Evolutionary conservation across 2,329 filamentous ascomycete genomes (phyloP).

Genomic region (Aspergillus floridensis): DNA sequence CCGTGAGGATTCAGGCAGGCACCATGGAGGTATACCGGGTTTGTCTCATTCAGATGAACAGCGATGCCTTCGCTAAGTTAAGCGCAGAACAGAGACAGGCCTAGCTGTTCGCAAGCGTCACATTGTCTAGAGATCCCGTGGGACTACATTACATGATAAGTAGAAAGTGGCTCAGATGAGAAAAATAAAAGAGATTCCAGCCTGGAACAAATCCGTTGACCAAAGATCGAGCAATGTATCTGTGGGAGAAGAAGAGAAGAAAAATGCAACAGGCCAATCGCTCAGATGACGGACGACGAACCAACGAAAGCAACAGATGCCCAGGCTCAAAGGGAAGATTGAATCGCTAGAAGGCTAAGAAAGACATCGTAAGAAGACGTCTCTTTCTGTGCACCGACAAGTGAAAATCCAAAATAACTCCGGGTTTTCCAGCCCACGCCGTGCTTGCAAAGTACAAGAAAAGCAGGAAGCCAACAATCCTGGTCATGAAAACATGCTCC

Average conservation of each 20-base stretch:
- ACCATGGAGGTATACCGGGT: too few species aligned
- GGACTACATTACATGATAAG: background rate
- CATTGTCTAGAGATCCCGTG: background rate
- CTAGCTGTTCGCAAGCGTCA: background rate
- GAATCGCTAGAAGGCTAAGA: background rate
- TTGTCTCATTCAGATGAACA: too few species aligned
- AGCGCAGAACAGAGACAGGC: too few species aligned
- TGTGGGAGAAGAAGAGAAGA: slow-evolving; percentile 6
- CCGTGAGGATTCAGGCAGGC: too few species aligned
- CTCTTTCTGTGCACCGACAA: background rate
- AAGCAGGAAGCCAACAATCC: background rate
- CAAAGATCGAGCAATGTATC: background rate
- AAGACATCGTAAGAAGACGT: background rate
- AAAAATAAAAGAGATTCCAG: background rate
- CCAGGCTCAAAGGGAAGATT: background rate
- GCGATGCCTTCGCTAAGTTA: too few species aligned
- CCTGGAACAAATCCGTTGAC: background rate
- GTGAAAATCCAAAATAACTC: background rate
- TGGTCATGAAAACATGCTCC: slow-evolving; percentile 8
- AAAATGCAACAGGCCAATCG: slow-evolving; percentile 14
- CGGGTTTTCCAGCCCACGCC: background rate
- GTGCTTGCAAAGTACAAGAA: background rate
- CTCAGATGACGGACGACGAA: background rate
- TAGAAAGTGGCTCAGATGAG: background rate
- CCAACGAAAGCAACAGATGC: background rate